Conservation (phyloP, 768 basidiomycete species). For the Xerocomus brunneocitrinus region DNA sequence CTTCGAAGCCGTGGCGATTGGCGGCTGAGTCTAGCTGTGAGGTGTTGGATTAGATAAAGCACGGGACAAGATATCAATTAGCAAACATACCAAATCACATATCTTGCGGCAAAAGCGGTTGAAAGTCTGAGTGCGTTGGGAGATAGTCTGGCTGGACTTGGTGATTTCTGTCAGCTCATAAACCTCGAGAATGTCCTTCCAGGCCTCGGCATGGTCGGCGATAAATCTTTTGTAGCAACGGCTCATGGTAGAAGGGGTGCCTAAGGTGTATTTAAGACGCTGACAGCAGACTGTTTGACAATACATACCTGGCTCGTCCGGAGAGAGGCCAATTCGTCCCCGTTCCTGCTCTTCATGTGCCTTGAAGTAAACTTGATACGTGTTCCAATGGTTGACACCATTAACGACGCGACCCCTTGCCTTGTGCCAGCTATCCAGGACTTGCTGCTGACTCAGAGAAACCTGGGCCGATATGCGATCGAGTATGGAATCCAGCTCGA, state of each 20-base stretch:
- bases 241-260: not conserved
- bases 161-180: not conserved
- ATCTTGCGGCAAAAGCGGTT: not conserved
- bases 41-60: too few species aligned
- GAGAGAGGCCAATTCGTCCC: not conserved
- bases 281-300: too few species aligned
- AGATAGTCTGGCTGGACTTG: not conserved
- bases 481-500: not conserved
- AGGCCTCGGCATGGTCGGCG: not conserved
- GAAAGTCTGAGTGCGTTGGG: not conserved
- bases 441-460: not conserved
- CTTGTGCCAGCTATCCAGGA: slow-evolving; percentile 2
- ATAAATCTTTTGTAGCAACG: not conserved
- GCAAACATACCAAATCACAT: too few species aligned
- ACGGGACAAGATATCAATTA: too few species aligned
- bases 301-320: not conserved
- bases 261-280: not conserved
- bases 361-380: not conserved
- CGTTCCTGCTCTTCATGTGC: slow-evolving; percentile 1
- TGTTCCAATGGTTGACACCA: slow-evolving; percentile 4
- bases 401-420: not conserved
- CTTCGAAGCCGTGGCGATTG: not conserved
- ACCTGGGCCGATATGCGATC: not conserved
- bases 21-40: not conserved
- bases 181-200: not conserved